Conservation (phyloP, 1,284 basidiomycete genomes). For the Peniophora sp. region DNA sequence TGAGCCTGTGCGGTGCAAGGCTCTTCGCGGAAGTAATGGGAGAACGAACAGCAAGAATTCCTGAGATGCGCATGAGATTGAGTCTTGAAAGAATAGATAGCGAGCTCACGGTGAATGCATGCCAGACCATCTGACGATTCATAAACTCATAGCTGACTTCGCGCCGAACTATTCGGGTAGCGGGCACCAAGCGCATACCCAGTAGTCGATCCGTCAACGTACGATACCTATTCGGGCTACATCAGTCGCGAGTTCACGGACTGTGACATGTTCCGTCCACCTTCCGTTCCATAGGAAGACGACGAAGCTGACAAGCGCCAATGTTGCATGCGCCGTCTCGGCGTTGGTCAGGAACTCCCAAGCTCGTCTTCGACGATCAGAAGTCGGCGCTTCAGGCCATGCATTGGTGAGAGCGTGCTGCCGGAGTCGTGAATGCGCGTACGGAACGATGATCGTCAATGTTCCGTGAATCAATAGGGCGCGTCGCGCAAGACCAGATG, state of each 20-base stretch:
- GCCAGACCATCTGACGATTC: slow-evolving; percentile 99
- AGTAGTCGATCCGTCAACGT: slow-evolving; percentile 80
- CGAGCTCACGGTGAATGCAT: slow-evolving; percentile 83
- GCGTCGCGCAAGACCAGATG: slow-evolving; percentile 52
- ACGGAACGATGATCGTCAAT: slow-evolving; percentile 74
- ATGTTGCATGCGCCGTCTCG: slow-evolving; percentile 57
- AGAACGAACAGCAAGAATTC: slow-evolving; percentile 94
- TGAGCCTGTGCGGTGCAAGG: slow-evolving; percentile 37
- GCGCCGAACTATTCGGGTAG: slow-evolving; percentile 62
- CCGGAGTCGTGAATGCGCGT: slow-evolving; percentile 70
- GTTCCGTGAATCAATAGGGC: slow-evolving; percentile 63
- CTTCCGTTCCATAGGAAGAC: slow-evolving; percentile 83
- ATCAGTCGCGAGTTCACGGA: slow-evolving; percentile 1
- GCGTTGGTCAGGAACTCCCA: slow-evolving; percentile 69
- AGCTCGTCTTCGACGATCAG: slow-evolving; percentile 62
- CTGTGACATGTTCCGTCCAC: slow-evolving; percentile 32
- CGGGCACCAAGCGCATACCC: slow-evolving; percentile 72
- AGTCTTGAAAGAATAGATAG: neutral
- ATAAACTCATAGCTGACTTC: slow-evolving; percentile 98
- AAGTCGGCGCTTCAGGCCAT: slow-evolving; percentile 86
- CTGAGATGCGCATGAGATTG: slow-evolving; percentile 30
- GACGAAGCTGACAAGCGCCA: slow-evolving; percentile 71
- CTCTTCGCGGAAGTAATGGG: slow-evolving; percentile 71
- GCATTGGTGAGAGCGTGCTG: slow-evolving; percentile 72
- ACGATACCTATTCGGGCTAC: slow-evolving; percentile 60